These are phyloP conservation scores for Emericellopsis atlantica DNA, from an alignment of 2,329 filamentous ascomycete species.

Conservation along the genomic window DNA sequence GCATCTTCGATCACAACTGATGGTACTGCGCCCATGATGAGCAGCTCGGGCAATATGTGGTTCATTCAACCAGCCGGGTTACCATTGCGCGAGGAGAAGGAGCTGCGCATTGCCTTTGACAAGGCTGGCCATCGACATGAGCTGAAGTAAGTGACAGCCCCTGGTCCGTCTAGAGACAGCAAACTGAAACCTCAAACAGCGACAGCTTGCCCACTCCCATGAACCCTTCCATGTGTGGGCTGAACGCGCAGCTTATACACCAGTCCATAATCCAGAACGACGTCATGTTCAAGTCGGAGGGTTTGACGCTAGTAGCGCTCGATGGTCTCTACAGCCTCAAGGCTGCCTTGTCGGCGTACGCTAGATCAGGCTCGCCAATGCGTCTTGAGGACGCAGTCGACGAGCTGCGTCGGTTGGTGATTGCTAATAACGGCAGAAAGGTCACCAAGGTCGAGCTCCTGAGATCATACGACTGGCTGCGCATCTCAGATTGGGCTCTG, in stretches of 20 bases:
- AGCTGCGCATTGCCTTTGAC: constrained; percentile 31
- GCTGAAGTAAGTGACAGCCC: too few relatives aligned
- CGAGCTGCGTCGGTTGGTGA: constrained; percentile 45
- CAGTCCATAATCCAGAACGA: constrained; percentile 48
- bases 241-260: constrained; percentile 38
- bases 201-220: constrained; percentile 30
- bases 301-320: constrained; percentile 45
- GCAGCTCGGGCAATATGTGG: constrained; percentile 32
- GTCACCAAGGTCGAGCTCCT: constrained; percentile 37
- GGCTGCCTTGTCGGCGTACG: constrained; percentile 43
- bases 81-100: constrained; percentile 30
- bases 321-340: constrained; percentile 56
- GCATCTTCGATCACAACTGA: constrained; percentile 23
- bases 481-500: constrained; percentile 34
- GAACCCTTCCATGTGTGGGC: constrained; percentile 26
- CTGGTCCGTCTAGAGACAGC: constrained; percentile 12
- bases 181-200: constrained; percentile 19
- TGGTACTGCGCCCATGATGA: constrained; percentile 14
- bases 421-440: constrained; percentile 36
- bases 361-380: constrained; percentile 26
- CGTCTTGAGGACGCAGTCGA: constrained; percentile 50
- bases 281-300: constrained; percentile 45
- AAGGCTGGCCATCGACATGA: constrained; percentile 24
- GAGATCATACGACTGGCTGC: constrained; percentile 44
- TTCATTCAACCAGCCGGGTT: constrained; percentile 35